Base-by-base conservation (phyloP, 2,329 filamentous ascomycete species). In the Epichloe coenophiala region DNA sequence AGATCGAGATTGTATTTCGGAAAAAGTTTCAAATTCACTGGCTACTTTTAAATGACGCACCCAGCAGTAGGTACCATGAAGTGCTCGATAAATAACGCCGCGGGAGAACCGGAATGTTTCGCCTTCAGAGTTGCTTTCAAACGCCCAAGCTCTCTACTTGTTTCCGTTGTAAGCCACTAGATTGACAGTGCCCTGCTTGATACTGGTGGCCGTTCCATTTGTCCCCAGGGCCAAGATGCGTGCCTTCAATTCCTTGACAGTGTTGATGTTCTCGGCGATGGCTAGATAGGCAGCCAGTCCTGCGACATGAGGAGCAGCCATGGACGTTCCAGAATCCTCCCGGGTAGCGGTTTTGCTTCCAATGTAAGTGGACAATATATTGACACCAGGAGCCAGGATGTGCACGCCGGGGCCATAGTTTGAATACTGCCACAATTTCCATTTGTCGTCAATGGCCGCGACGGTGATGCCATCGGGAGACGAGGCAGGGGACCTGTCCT, bases 241-340 rank as follows among this genome's bases (percentile, higher is more conserved):
- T 31, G 59, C 39, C 35, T 63, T 66, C 38, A 78, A 66, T 35
- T 63, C 66, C 48, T 65, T 62, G 1, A 76, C 72, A n/a, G 65
- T 68, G 7, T 55, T 56, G 36, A 53, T 52, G 21, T 61, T 58
- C 59, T 76, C 70, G 2, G 74, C 62, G 9, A 61, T 65, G 53
- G 75, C 59, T 33, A 83, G 62, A 60, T 82, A 83, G n/a, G 76
- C 69, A 11, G 73, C 56, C n/a, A 84, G 62, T 12, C 81, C 81
- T 23, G 76, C 69, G 49, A 84, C 69, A 59, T 83, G 79, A 0
- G 80, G 80, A 3, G 71, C 67, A 2, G 80, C 76, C 79, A 83
- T 83, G 37, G 73, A 79, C 5, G 81, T 84, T 36, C 80, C 81
- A 13, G 70, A 74, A 58, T 80, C 69, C 31, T 60, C 69, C 45